A percentile compares a stretch with the other conserved stretches of the same genome.
These are phyloP conservation scores for Candida multigemmis DNA, from an alignment of 805 yeast genomes.

Conservation along the genomic window DNA sequence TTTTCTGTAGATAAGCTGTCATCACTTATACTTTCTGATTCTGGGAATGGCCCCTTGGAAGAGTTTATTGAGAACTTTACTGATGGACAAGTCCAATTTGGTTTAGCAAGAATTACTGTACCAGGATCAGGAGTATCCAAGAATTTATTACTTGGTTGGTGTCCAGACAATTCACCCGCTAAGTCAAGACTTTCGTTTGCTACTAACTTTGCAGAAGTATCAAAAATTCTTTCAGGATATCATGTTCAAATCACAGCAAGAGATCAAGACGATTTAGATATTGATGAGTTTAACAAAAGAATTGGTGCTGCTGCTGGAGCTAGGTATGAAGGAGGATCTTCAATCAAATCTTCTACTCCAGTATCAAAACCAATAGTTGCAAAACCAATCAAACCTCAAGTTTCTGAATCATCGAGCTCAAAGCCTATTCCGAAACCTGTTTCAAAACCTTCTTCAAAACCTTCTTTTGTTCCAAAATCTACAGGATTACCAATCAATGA, in stretches of 20 bases:
- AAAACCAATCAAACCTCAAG: constrained; percentile 9
- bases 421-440: constrained; percentile 20
- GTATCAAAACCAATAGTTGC: constrained; percentile 16
- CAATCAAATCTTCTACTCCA: constrained; percentile 8
- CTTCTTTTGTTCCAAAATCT: constrained; percentile 22
- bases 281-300: constrained; percentile 62
- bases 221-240: constrained; percentile 66
- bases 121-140: constrained; percentile 89
- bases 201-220: constrained; percentile 65
- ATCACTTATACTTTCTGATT: constrained; percentile 34
- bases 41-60: constrained; percentile 58
- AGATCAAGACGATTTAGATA: constrained; percentile 81
- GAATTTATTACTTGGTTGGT: constrained; percentile 85
- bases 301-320: constrained; percentile 94
- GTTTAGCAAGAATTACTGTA: constrained; percentile 78
- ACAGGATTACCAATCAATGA: constrained; percentile 37
- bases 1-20: constrained; percentile 62
- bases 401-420: constrained; percentile 14
- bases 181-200: constrained; percentile 71
- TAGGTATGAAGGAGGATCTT: constrained; percentile 41
- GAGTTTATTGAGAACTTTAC: constrained; percentile 78
- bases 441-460: constrained; percentile 6
- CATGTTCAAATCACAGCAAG: constrained; percentile 98
- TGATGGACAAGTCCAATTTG: constrained; percentile 85
- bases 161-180: constrained; percentile 90